Evolutionary conservation across 1,139 yeast species (phyloP), one percentile per base, ranked within the genome.

Genomic region (Nakaseomyces kungkrabaensis): DNA sequence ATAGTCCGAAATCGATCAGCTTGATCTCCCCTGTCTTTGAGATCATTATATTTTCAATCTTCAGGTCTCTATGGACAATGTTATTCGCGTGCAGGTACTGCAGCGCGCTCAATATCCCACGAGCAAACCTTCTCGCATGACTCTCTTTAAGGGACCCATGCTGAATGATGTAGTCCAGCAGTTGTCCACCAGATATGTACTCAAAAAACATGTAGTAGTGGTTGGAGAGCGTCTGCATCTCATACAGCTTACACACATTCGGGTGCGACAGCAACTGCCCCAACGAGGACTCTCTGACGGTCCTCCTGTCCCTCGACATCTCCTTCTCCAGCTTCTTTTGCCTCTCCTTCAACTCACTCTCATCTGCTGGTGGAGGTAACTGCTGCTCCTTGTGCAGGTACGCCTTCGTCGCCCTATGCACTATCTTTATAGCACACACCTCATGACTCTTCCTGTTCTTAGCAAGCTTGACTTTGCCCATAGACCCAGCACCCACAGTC

Each of bases 391-490:
- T 89, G 59, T 94, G 76, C 58, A 81, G 81, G 68, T 83, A 84
- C 27, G 83, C 72, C 59, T 82, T 81, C 1, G 90, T 83, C 5
- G 92, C 92, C 56, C 92, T 70, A 6, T 89, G 88, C 34, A 85
- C 89, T 51, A 85, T 85, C 62, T 85, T 85, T 26, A 85, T 85
- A 1, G 92, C 97, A 68, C 96, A 89, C 29, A 85, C 75, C 63
- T 88, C 96, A 51, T 78, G 78, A 1, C 34, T 41, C 96, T 87
- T 43, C 34, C 42, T n/a, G 34, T 38, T 47, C 59, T 80, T 83
- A 3, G 97, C 97, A 45, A 92, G 73, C 68, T 92, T 92, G 47
- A 92, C 98, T 67, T 92, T 94, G 51, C 98, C 98, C 98, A 92
- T 92, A 1, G 96, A 87, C 3, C 98, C 98, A 4, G 97, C 96